Percentiles rank a stretch among this genome's conserved stretches.
phyloP scores from a whole-genome alignment of 345 rosid genomes.

The Eucalyptus victrix region DNA sequence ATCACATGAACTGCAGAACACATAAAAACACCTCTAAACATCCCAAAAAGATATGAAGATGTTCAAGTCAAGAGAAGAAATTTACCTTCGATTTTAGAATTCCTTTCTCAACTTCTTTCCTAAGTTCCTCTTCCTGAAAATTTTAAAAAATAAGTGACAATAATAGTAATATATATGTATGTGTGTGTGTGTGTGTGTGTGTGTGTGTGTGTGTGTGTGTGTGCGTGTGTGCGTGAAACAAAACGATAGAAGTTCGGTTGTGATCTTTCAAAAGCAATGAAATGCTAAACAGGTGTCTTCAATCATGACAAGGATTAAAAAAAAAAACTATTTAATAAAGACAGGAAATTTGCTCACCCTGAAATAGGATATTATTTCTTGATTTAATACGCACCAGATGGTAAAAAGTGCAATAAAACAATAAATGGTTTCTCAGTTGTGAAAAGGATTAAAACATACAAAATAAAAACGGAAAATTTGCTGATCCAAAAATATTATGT shows the following conservation, averaged over 20 bases:
- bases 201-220: not conserved
- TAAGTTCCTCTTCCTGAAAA: constrained; percentile 69
- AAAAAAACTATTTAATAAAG: not conserved
- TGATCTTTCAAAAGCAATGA: not conserved
- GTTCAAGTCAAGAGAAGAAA: not conserved
- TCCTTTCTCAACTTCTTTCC: constrained; percentile 56
- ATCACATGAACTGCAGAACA: not conserved
- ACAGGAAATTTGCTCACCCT: not conserved
- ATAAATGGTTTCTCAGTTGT: not conserved
- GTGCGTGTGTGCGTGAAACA: not conserved
- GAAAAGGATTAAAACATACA: not conserved
- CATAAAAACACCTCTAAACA: not conserved
- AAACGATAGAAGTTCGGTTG: not conserved
- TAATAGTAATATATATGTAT: not conserved
- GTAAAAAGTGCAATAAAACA: not conserved
- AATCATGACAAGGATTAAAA: not conserved
- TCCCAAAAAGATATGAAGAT: not conserved
- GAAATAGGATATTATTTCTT: not conserved
- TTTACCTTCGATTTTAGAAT: constrained; percentile 71
- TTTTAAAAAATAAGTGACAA: not conserved
- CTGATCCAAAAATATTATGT: not conserved
- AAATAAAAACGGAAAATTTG: not conserved
- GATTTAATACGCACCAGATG: not conserved
- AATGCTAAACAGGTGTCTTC: not conserved
- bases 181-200: no score